These are phyloP conservation scores for Trichoderma harzianum DNA, from an alignment of 2,329 filamentous ascomycete genomes.

Conservation along the genomic window DNA sequence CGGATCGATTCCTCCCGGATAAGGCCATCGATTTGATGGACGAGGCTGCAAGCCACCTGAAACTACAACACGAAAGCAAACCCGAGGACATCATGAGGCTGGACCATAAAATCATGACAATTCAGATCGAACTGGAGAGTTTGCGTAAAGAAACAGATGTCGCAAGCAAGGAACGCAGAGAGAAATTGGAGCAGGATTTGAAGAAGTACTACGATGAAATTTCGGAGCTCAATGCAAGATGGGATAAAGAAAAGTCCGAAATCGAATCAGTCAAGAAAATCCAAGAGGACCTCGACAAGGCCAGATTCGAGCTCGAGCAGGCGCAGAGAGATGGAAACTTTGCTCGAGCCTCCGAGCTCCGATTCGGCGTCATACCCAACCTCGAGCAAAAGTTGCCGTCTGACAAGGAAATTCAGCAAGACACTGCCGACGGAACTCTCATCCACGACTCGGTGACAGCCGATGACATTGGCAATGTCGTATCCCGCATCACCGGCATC, in stretches of 20 bases:
- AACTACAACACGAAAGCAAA: conserved; percentile 94
- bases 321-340: conserved; percentile 88
- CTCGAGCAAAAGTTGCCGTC: conserved; percentile 77
- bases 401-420: conserved; percentile 54
- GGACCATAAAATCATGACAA: conserved; percentile 93
- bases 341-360: conserved; percentile 81
- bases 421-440: conserved; percentile 51
- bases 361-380: conserved; percentile 81
- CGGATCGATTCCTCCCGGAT: conserved; percentile 90
- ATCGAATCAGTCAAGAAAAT: conserved; percentile 83
- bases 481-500: conserved; percentile 87
- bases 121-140: conserved; percentile 95
- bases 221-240: conserved; percentile 70
- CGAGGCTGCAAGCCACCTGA: conserved; percentile 85
- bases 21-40: conserved; percentile 97
- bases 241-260: conserved; percentile 85
- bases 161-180: conserved; percentile 79
- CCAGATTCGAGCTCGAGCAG: conserved; percentile 78
- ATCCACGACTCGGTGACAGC: conserved; percentile 93
- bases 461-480: conserved; percentile 90
- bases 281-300: conserved; percentile 84
- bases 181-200: conserved; percentile 77
- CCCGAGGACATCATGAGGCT: conserved; percentile 90
- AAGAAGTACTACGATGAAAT: conserved; percentile 75
- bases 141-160: conserved; percentile 91